Conservation (phyloP, 1,284 basidiomycete genomes). For the Pterula multifida region DNA sequence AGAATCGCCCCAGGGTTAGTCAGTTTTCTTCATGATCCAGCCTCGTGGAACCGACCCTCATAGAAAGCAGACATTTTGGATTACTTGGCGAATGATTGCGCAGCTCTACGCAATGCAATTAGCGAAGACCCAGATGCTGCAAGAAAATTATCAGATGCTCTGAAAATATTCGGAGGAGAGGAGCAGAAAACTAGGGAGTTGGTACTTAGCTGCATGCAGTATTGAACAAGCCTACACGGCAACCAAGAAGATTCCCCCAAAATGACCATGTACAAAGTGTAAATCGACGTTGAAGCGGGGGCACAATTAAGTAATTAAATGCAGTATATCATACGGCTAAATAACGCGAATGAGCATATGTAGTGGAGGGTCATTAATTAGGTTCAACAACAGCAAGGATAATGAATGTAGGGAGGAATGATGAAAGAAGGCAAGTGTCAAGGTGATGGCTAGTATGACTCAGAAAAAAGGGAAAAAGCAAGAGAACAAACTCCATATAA, state of each 20-base stretch:
- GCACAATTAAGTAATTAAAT: no score
- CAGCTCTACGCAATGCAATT: constrained; percentile 22
- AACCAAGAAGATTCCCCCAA: no score
- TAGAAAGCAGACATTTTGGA: constrained; percentile 14
- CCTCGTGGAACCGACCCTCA: background rate
- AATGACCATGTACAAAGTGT: no score
- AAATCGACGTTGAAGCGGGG: no score
- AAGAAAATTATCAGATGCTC: constrained; percentile 30
- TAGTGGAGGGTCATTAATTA: background rate
- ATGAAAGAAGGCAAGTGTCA: background rate
- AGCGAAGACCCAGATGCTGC: constrained; percentile 24
- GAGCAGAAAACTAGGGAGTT: constrained; percentile 26
- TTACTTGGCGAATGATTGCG: constrained; percentile 23
- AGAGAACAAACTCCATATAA: background rate
- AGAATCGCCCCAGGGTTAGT: no score
- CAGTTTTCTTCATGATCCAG: background rate
- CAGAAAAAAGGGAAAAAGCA: background rate
- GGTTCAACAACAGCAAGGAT: background rate
- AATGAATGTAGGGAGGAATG: background rate
- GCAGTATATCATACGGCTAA: background rate
- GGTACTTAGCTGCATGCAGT: no score
- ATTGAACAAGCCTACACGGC: no score
- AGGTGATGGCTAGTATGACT: background rate
- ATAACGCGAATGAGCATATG: background rate
- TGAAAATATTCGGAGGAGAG: constrained; percentile 29